Evolutionary conservation across 768 basidiomycete species (phyloP).

Genomic region (Amanita brunnescens): DNA sequence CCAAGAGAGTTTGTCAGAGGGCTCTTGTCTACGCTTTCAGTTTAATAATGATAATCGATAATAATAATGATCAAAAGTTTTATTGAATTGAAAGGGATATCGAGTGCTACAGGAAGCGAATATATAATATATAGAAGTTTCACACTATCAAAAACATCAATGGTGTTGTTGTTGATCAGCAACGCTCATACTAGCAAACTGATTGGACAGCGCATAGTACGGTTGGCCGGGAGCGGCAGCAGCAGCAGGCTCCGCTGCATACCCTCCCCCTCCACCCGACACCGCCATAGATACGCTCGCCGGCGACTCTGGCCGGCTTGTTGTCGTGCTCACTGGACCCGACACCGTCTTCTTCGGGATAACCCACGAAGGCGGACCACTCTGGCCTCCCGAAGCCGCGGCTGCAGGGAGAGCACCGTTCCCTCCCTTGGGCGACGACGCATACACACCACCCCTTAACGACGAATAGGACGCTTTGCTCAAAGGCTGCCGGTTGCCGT

Average conservation of each 20-base stretch:
- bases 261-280: neutral
- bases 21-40: conserved; percentile 27
- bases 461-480: neutral
- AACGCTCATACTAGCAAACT: conserved; percentile 22
- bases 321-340: neutral
- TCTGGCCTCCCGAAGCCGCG: conserved; percentile 8
- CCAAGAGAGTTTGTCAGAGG: conserved; percentile 73
- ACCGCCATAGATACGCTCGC: neutral
- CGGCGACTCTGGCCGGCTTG: neutral
- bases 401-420: too few relatives aligned
- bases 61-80: too few relatives aligned
- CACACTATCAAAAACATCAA: neutral
- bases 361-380: conserved; percentile 33
- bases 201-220: conserved; percentile 15
- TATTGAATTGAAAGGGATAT: too few relatives aligned
- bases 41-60: neutral
- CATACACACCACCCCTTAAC: too few relatives aligned
- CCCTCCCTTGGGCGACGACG: too few relatives aligned
- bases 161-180: conserved; percentile 7
- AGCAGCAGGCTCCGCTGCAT: neutral
- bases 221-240: neutral
- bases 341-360: conserved; percentile 29
- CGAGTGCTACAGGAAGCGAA: too few relatives aligned
- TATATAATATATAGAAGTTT: too few relatives aligned
- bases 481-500: neutral